Conservation (phyloP, 1,284 basidiomycete species). For the Sphagnurus paluster region DNA sequence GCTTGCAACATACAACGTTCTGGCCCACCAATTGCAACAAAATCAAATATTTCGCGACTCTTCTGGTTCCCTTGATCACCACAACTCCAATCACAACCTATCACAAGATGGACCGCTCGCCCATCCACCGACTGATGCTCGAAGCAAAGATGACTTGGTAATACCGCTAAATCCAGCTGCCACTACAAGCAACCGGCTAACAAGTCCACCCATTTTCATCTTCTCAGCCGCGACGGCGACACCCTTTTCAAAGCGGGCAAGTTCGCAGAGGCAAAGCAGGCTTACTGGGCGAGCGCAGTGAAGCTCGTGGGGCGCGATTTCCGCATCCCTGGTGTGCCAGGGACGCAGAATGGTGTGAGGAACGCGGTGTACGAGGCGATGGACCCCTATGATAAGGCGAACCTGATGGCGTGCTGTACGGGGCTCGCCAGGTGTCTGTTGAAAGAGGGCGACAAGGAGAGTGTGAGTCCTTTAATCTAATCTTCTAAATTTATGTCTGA, state of each 20-base stretch:
- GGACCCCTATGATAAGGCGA: conserved; percentile 23
- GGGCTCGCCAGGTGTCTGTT: conserved; percentile 19
- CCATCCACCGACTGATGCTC: too few species aligned
- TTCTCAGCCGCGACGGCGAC: conserved; percentile 6
- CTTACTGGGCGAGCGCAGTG: conserved; percentile 12
- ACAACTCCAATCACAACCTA: too few species aligned
- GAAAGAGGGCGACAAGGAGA: conserved; percentile 14
- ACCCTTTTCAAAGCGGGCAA: conserved; percentile 11
- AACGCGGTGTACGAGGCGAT: conserved; percentile 5
- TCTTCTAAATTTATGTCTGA: background rate
- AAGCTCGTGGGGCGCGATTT: conserved; percentile 10
- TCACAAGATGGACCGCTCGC: too few species aligned
- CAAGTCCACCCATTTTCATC: too few species aligned
- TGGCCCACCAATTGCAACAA: too few species aligned
- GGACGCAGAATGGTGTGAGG: conserved; percentile 6
- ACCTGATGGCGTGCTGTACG: conserved; percentile 18
- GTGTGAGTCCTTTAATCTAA: conserved; percentile 4
- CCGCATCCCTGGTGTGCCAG: conserved; percentile 15
- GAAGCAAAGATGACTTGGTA: too few species aligned
- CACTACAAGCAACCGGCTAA: too few species aligned
- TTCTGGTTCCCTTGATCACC: too few species aligned
- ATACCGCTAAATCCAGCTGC: too few species aligned
- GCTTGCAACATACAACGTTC: too few species aligned
- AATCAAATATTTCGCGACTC: too few species aligned
- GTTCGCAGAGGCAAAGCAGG: conserved; percentile 8